Evolutionary conservation across 2,329 filamentous ascomycete genomes (phyloP), one percentile per base, ranked within the genome.

Genomic region (Colletotrichum magnum): DNA sequence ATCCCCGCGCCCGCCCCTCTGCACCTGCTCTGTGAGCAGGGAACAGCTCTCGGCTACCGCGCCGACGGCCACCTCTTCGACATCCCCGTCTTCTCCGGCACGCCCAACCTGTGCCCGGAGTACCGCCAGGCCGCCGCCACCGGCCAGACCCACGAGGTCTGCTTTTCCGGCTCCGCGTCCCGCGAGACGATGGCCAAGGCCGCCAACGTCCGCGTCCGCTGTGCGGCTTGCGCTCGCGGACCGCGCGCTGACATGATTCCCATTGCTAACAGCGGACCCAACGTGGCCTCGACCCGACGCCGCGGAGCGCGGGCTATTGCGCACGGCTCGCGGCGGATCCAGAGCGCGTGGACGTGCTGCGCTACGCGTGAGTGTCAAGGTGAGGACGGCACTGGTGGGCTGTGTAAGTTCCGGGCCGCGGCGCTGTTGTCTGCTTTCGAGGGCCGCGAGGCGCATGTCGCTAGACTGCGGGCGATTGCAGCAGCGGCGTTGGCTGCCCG

Each of bases 341-440:
- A 43, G 26, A 39, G 51, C 39, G 51, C 56, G 28, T 67, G 58
- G 64, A 63, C 64, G 3, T 67, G 64, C 12, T 67, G 64, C 24
- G 58, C 58, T 10, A 24, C 45, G 6, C 50, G 64, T 2, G 45
- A 51, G 1, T 67, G 64, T 10, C 5, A 9, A 9, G 32, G 32
- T 10, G 32, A 36, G 32, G 32, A 36, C 10, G 32, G 24, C 10
- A n/a, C n/a, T 7, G 36, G 43, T 4, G 12, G 36, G 5, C 7
- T 67, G 2, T 67, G 58, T 24, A 43, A 57, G 15, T 67, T 50
- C 39, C 58, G 64, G 13, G 64, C 41, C 13, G 51, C 58, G 26
- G 58, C 58, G 13, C 15, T 62, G 9, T n/a, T 67, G 18, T 48
- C 50, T 15, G 16, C 50, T 4, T 10, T 52, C 9, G 12, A 61